Evolutionary conservation across 2,329 filamentous ascomycete genomes (phyloP).

Genomic region (Fusarium piperis): DNA sequence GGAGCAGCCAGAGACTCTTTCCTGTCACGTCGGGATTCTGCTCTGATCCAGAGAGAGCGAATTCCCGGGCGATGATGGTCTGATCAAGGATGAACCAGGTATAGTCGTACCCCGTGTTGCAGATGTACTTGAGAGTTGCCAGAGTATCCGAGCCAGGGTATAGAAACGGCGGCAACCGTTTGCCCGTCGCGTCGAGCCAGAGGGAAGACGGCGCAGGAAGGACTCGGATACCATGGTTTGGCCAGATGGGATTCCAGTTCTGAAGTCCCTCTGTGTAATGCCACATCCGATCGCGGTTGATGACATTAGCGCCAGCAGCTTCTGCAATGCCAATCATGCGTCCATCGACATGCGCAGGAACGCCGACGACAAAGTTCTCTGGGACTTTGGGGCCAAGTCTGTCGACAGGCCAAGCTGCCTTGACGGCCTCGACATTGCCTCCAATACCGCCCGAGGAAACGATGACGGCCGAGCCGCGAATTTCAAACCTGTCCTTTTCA

Average conservation of each 20-base stretch:
- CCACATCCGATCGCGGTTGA: conserved; percentile 74
- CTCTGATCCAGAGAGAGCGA: conserved; percentile 70
- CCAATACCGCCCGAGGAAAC: conserved; percentile 69
- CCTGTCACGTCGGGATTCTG: conserved; percentile 69
- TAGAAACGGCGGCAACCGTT: conserved; percentile 64
- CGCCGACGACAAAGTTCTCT: conserved; percentile 66
- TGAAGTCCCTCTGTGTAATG: conserved; percentile 71
- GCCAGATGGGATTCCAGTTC: conserved; percentile 73
- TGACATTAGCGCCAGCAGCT: conserved; percentile 60
- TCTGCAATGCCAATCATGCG: conserved; percentile 69
- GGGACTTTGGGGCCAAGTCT: conserved; percentile 66
- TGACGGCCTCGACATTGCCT: conserved; percentile 69
- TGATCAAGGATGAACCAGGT: conserved; percentile 70
- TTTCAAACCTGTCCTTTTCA: conserved; percentile 61
- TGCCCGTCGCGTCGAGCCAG: conserved; percentile 70
- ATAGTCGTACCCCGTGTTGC: conserved; percentile 69
- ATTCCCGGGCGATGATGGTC: conserved; percentile 68
- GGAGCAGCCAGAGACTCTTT: conserved; percentile 64
- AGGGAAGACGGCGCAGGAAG: conserved; percentile 69
- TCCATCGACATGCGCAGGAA: conserved; percentile 72
- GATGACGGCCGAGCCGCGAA: conserved; percentile 62
- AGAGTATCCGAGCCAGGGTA: conserved; percentile 68
- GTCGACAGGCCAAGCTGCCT: conserved; percentile 66
- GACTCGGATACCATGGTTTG: conserved; percentile 67
- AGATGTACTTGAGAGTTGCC: conserved; percentile 67